Conservation (phyloP, 176 grass and related monocot species). For the Stipa capillata region DNA sequence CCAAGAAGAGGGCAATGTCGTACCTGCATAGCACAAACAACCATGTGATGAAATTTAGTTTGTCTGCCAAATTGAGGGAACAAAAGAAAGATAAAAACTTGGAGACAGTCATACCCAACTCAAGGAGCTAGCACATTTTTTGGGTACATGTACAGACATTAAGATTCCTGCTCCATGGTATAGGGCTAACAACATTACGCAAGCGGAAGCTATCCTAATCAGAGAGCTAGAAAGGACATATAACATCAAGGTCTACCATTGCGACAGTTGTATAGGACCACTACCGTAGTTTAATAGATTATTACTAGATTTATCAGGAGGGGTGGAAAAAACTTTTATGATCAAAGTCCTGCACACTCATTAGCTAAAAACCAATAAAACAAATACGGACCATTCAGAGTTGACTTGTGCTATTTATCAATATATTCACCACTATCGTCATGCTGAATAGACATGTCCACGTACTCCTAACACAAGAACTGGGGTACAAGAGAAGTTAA, state of each 20-base stretch:
- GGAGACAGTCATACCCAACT: background rate
- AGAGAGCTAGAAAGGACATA: background rate
- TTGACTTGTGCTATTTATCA: background rate
- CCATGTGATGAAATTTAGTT: slow-evolving; percentile 5
- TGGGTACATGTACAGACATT: background rate
- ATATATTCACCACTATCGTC: background rate
- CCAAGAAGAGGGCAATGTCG: slow-evolving; percentile 64
- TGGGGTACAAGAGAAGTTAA: background rate
- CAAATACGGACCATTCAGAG: background rate
- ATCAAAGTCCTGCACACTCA: background rate
- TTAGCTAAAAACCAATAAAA: background rate
- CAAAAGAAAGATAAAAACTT: slow-evolving; percentile 7
- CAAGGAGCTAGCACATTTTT: background rate
- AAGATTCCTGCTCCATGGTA: background rate
- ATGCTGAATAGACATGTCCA: background rate
- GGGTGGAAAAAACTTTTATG: background rate
- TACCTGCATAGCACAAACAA: slow-evolving; percentile 60
- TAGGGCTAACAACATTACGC: background rate
- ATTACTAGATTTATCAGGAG: background rate
- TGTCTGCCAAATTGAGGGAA: slow-evolving; percentile 15
- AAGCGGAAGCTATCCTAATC: background rate
- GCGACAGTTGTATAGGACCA: background rate
- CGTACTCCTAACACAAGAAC: background rate
- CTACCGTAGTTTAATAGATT: background rate
- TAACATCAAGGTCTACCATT: background rate